Percentiles rank a stretch among this genome's conserved stretches.
Conservation (phyloP, 2,329 filamentous ascomycete species). For the Colletotrichum liaoningense region DNA sequence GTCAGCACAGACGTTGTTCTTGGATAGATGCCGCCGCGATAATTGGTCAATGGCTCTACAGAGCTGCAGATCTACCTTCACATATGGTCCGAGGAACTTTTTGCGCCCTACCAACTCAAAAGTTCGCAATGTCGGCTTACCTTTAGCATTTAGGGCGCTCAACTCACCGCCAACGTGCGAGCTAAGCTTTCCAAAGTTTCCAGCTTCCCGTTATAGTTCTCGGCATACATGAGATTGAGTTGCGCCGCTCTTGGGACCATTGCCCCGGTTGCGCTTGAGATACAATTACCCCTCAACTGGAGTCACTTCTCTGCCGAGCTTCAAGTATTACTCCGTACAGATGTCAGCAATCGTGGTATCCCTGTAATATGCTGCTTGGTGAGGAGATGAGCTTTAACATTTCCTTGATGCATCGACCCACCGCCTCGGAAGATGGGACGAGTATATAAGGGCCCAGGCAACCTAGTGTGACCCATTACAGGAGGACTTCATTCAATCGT, state of each 20-base stretch:
- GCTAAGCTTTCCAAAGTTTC: background rate
- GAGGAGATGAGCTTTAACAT: background rate
- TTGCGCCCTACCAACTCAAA: background rate
- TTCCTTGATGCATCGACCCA: background rate
- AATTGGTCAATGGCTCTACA: background rate
- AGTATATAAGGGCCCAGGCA: background rate
- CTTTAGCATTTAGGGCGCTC: background rate
- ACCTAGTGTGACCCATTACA: background rate
- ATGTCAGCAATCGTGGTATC: background rate
- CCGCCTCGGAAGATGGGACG: background rate
- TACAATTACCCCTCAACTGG: background rate
- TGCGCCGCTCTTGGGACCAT: background rate
- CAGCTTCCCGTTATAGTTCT: constrained; percentile 22
- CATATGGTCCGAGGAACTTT: background rate
- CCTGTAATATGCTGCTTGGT: background rate
- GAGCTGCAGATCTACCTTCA: background rate
- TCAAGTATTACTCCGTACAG: too few species aligned
- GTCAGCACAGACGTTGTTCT: background rate
- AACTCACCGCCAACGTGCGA: background rate
- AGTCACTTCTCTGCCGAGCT: background rate
- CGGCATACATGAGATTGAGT: constrained; percentile 11
- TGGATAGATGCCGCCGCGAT: too few species aligned
- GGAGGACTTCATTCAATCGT: background rate
- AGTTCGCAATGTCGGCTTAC: background rate
- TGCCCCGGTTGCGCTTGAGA: background rate